phyloP scores from a whole-genome alignment of 2,329 filamentous ascomycete genomes.

The Alternaria brassicicola region DNA sequence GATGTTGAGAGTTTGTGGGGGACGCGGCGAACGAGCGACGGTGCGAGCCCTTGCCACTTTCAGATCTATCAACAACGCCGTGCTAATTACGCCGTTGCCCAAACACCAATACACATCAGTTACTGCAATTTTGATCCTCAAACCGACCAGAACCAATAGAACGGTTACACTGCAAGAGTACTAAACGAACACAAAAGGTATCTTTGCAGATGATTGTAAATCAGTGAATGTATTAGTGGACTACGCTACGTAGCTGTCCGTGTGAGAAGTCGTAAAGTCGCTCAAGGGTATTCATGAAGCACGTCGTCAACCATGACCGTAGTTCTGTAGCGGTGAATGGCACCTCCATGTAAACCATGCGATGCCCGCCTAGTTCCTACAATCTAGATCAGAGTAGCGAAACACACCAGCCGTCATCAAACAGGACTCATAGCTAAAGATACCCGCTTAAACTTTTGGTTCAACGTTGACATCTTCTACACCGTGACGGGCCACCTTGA shows the following conservation, averaged over 20 bases:
- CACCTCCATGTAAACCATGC: background rate
- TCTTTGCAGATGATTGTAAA: background rate
- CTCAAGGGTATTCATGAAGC: background rate
- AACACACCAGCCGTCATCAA: background rate
- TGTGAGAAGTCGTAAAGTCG: background rate
- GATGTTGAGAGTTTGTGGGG: background rate
- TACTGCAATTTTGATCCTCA: no score
- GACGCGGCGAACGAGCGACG: background rate
- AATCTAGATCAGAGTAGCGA: background rate
- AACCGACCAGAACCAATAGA: background rate
- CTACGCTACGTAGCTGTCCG: slow-evolving; percentile 1
- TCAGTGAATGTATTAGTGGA: slow-evolving; percentile 4
- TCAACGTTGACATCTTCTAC: slow-evolving; percentile 24
- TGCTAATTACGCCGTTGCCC: background rate
- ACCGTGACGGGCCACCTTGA: slow-evolving; percentile 31
- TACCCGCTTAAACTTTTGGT: slow-evolving; percentile 20
- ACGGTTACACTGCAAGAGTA: background rate
- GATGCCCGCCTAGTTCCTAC: background rate
- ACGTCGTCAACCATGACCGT: background rate
- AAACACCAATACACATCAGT: background rate
- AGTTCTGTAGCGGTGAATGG: background rate
- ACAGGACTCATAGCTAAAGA: background rate
- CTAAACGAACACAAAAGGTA: background rate
- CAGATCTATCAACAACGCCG: background rate
- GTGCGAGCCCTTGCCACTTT: background rate